Base-by-base conservation (phyloP, 495 filamentous ascomycete genomes). In the Aspergillus conjunctus region DNA sequence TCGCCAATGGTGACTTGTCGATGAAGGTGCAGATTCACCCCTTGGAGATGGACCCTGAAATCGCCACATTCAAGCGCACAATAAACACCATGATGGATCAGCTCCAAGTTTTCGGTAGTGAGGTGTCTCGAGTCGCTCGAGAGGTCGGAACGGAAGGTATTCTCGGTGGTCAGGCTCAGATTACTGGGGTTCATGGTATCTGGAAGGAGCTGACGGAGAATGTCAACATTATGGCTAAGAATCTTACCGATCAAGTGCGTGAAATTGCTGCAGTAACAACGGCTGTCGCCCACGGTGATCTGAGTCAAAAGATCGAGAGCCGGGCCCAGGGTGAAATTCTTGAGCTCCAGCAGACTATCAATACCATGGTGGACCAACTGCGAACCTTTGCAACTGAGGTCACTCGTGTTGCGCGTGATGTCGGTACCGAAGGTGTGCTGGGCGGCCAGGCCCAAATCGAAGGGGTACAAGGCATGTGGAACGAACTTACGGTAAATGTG, bases 41-140 rank as follows among this genome's bases (percentile, higher is more conserved):
- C 8, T 85, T 92, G 66, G 94, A 99, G 75, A 94, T 97, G 90
- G 94, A 99, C 81, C 93, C 94, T 1, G 95, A 99, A 81, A 99
- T 99, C 68, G 91, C 91, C n/a, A 93, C 89, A 5, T 99, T 99
- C 83, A 99, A 99, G 79, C 87, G 91, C 57, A 97, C 93, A 15
- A 88, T 81, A 78, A 99, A 99, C 69, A 96, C 88, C 55, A 99
- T 99, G 94, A 96, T 98, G 85, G 94, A 98, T 71, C 94, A 98
- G 77, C 82, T 98, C 56, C 93, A 97, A 72, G 90, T 94, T 54
- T 98, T 98, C 76, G 93, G 94, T 68, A 93, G 90, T 72, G 93
- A 98, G 78, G 94, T 98, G 66, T 98, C 95, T 59, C 87, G 91
- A 66, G 90, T 98, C 63, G 94, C 94, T 39, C 90, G 91, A 76